Base-by-base conservation (phyloP, 1,284 basidiomycete genomes). In the Gomphus bonarii region DNA sequence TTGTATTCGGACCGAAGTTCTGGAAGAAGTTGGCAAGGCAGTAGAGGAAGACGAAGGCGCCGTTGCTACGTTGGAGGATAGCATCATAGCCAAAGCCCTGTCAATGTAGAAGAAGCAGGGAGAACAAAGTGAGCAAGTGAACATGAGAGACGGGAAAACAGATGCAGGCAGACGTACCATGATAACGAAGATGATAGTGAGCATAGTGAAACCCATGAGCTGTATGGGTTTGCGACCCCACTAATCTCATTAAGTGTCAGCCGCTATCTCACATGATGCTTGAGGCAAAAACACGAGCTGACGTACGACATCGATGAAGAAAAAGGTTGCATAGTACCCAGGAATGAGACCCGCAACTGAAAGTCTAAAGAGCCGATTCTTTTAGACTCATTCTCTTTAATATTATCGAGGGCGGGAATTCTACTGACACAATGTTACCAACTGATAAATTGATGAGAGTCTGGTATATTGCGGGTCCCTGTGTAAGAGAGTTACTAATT, bases 1-100 rank as follows among this genome's bases (percentile, higher is more conserved):
- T 92, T 0, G 82, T 81, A 71, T 91, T 92, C 54, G 89, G 85
- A 0, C 89, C 88, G 66, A 84, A 86, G 69, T 84, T 85, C 72
- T 84, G 79, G 77, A 84, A 84, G 73, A 84, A 84, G 67, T 84
- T 81, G 61, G 85, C 75, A 30, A 89, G 70, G 68, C 86, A 88
- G 72, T 88, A 90, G 35, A 89, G 74, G 73, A 86, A 82, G 52
- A 90, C 83, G 69, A 91, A 90, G 2, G 79, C 81, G 42, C 79
- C 75, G 11, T 71, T 61, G 10, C 67, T 59, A 18, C 79, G 81
- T 40, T 75, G 72, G 58, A 71, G 81, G 63, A 93, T 76, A 66
- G 77, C 76, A 67, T 87, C 73, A 69, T 82, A 91, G 3, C 75
- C 85, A 70, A 89, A 88, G 60, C 85, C 84, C 83, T 67, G 63